Conservation (phyloP, 148 eudicot genomes). For the Selenicereus undatus region DNA sequence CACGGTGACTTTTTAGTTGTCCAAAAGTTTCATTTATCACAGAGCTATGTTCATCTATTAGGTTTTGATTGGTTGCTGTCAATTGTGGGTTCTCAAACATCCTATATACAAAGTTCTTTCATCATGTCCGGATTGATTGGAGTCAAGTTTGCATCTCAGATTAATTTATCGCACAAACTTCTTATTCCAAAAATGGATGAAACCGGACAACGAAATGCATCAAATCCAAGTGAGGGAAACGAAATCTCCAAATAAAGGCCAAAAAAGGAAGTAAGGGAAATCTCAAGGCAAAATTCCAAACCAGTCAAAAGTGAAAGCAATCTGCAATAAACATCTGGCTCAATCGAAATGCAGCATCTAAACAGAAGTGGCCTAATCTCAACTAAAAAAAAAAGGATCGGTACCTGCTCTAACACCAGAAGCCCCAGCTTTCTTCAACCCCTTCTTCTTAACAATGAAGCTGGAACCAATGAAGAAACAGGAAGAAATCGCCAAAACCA, state of each 20-base stretch:
- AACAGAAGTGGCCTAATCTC: slow-evolving; percentile 1
- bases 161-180: background rate
- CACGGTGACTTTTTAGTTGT: too few relatives aligned
- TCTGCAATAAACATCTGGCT: background rate
- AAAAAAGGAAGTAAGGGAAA: too few relatives aligned
- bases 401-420: slow-evolving; percentile 32
- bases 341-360: background rate
- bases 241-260: background rate
- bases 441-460: slow-evolving; percentile 33
- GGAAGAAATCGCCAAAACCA: slow-evolving; percentile 27
- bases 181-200: background rate
- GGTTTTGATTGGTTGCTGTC: background rate
- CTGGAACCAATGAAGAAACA: slow-evolving; percentile 30
- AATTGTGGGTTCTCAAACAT: background rate
- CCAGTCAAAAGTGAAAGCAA: background rate
- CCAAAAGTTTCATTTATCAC: background rate
- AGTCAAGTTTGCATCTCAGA: background rate
- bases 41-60: background rate
- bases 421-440: slow-evolving; percentile 35
- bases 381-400: background rate
- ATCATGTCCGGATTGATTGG: too few relatives aligned
- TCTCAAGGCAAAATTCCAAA: background rate
- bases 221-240: background rate
- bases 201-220: background rate
- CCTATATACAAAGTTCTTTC: too few relatives aligned